Percentiles rank a stretch among this genome's conserved stretches.
phyloP scores from a whole-genome alignment of 2,329 filamentous ascomycete species.

The Claviceps quebecensis region DNA sequence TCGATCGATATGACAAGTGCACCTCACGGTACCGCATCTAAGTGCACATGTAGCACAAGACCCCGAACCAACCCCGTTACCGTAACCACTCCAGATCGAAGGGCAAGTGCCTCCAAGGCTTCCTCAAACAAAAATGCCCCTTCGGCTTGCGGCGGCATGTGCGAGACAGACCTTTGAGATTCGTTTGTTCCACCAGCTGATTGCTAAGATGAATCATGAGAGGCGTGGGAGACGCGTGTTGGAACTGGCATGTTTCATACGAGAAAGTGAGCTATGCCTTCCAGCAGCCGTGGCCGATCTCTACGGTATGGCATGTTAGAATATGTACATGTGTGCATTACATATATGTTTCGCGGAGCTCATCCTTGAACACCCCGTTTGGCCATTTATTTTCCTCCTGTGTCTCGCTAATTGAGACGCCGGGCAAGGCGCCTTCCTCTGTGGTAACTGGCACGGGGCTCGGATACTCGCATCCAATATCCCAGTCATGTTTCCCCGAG shows the following conservation, averaged over 20 bases:
- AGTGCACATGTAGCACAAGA: conserved; percentile 5
- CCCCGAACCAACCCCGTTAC: background rate
- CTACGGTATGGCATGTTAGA: background rate
- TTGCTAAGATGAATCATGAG: background rate
- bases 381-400: background rate
- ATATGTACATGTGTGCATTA: background rate
- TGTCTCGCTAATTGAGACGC: conserved; percentile 8
- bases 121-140: background rate
- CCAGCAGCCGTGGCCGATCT: background rate
- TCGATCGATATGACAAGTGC: conserved; percentile 3
- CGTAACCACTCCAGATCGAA: background rate
- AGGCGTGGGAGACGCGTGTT: background rate
- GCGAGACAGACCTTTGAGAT: conserved; percentile 4
- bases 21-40: conserved; percentile 6
- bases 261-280: background rate
- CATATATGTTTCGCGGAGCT: background rate
- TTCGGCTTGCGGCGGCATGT: conserved; percentile 1
- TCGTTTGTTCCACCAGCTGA: conserved; percentile 1
- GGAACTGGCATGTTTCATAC: background rate
- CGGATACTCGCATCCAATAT: conserved; percentile 5
- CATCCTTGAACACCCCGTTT: background rate
- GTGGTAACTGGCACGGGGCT: background rate
- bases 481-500: background rate
- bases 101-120: background rate
- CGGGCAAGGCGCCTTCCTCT: conserved; percentile 1